Percentiles rank a stretch among this genome's conserved stretches.
phyloP scores from a whole-genome alignment of 306 rosid genomes.

The Malus asiatica region DNA sequence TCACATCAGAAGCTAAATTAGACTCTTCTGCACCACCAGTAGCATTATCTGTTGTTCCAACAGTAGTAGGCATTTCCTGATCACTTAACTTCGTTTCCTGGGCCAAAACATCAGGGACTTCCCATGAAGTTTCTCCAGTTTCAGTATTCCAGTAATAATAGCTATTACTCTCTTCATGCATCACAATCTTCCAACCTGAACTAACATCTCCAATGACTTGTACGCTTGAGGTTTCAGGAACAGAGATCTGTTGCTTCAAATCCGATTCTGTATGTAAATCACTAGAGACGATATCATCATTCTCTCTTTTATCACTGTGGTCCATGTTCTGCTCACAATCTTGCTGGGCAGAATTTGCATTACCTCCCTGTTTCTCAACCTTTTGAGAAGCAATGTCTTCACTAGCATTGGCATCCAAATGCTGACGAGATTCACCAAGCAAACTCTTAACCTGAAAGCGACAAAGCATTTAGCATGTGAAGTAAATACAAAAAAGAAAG shows the following conservation, averaged over 20 bases:
- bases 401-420: slow-evolving; percentile 17
- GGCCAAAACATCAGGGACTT: slow-evolving; percentile 61
- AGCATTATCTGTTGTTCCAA: slow-evolving; percentile 24
- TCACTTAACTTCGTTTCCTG: slow-evolving; percentile 44
- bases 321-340: slow-evolving; percentile 27
- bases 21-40: slow-evolving; percentile 28
- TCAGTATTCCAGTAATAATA: slow-evolving; percentile 89
- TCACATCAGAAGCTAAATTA: slow-evolving; percentile 21
- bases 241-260: slow-evolving; percentile 31
- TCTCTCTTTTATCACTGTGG: slow-evolving; percentile 33
- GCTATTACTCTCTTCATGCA: slow-evolving; percentile 83
- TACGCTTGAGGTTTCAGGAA: slow-evolving; percentile 32
- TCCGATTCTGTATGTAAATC: slow-evolving; percentile 33
- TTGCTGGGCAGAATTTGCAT: slow-evolving; percentile 19
- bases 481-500: background rate
- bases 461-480: slow-evolving; percentile 10
- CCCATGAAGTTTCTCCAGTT: slow-evolving; percentile 99
- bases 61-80: slow-evolving; percentile 17
- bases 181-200: slow-evolving; percentile 84
- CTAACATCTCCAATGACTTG: slow-evolving; percentile 42
- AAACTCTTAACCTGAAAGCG: slow-evolving; percentile 37
- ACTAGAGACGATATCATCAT: slow-evolving; percentile 15
- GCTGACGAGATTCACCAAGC: slow-evolving; percentile 33
- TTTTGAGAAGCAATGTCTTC: slow-evolving; percentile 32
- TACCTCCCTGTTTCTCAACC: slow-evolving; percentile 35